These are phyloP conservation scores for Capronia americana DNA, from an alignment of 2,329 filamentous ascomycete genomes.

Conservation along the genomic window DNA sequence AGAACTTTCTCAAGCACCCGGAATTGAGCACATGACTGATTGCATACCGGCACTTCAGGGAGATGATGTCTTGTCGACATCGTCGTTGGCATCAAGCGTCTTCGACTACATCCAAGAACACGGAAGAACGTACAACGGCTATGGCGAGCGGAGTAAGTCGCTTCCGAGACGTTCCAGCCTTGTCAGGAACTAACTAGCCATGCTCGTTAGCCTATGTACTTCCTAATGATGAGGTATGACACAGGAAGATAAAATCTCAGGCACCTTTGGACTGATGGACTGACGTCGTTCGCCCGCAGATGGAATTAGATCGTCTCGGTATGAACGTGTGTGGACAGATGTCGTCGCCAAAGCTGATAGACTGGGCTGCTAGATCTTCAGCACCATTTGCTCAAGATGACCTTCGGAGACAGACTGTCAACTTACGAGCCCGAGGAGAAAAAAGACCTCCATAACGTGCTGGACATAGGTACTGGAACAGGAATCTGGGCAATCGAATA, in stretches of 20 bases:
- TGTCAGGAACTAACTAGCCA: conserved; percentile 11
- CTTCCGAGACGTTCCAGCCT: conserved; percentile 23
- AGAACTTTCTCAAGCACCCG: not conserved
- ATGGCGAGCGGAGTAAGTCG: conserved; percentile 48
- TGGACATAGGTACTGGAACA: conserved; percentile 48
- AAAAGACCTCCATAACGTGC: conserved; percentile 40
- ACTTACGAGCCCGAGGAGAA: conserved; percentile 31
- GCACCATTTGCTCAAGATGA: conserved; percentile 46
- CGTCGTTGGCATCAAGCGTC: conserved; percentile 28
- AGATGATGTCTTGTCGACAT: conserved; percentile 23
- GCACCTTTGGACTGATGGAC: not conserved
- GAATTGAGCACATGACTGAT: not conserved
- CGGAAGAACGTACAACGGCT: conserved; percentile 28
- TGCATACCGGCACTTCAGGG: conserved; percentile 11
- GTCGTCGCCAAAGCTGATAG: not conserved
- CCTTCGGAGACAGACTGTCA: conserved; percentile 43
- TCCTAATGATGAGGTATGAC: conserved; percentile 41
- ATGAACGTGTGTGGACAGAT: not conserved
- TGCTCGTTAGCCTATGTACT: conserved; percentile 24
- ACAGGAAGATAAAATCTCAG: not conserved
- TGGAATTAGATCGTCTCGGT: conserved; percentile 30
- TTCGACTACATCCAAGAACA: conserved; percentile 29
- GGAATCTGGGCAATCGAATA: conserved; percentile 49
- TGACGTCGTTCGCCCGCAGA: conserved; percentile 15
- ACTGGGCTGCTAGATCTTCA: conserved; percentile 40